Evolutionary conservation across 2,329 filamentous ascomycete genomes (phyloP).

Genomic region (Aspergillus ochraceus): DNA sequence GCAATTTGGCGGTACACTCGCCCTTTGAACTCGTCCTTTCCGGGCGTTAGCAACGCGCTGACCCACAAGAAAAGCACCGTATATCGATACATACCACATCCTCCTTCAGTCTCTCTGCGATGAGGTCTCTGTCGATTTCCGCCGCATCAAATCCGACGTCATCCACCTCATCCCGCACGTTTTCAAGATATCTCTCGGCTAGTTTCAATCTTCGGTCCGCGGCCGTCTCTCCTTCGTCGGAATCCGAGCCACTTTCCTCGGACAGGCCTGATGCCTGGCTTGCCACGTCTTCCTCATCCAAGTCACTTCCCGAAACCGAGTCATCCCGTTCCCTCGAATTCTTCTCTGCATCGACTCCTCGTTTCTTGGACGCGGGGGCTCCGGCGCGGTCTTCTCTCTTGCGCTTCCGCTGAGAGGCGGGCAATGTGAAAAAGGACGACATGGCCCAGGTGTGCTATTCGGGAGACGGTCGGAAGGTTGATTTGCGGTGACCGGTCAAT

Average conservation of each 20-base stretch:
- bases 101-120: slow-evolving; percentile 85
- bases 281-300: slow-evolving; percentile 63
- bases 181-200: slow-evolving; percentile 90
- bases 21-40: slow-evolving; percentile 77
- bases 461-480: background rate
- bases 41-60: slow-evolving; percentile 16
- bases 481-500: background rate
- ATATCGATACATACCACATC: slow-evolving; percentile 63
- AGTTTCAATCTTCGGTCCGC: slow-evolving; percentile 83
- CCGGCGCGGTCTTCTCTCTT: slow-evolving; percentile 63
- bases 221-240: slow-evolving; percentile 77
- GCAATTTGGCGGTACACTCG: slow-evolving; percentile 82
- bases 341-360: slow-evolving; percentile 40
- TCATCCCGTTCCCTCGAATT: slow-evolving; percentile 58
- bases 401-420: slow-evolving; percentile 84
- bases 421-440: slow-evolving; percentile 95
- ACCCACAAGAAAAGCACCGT: background rate
- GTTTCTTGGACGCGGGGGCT: slow-evolving; percentile 47
- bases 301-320: slow-evolving; percentile 84
- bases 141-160: slow-evolving; percentile 88
- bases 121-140: slow-evolving; percentile 87
- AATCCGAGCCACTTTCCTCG: slow-evolving; percentile 63
- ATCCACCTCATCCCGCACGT: slow-evolving; percentile 79
- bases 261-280: slow-evolving; percentile 49
- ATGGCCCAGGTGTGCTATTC: slow-evolving; percentile 48